These are phyloP conservation scores for Prillingera fragicola DNA, from an alignment of 1,284 basidiomycete species.

Conservation along the genomic window DNA sequence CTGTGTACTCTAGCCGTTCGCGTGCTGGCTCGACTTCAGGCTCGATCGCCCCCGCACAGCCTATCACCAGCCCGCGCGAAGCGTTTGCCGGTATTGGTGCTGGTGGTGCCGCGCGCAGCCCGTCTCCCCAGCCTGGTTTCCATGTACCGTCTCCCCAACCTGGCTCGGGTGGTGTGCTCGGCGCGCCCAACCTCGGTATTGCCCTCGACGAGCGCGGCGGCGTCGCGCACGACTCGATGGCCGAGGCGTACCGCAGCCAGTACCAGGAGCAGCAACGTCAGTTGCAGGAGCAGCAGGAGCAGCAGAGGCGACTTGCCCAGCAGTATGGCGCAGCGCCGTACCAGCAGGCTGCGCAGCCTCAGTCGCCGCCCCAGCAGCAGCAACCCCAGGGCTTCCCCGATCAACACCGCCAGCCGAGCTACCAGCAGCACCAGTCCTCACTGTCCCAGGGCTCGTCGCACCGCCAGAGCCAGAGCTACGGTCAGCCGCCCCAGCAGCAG, in stretches of 20 bases:
- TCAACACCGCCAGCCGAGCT: slow-evolving; percentile 11
- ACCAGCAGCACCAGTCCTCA: neutral
- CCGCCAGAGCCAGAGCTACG: slow-evolving; percentile 7
- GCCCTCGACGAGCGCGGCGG: slow-evolving; percentile 68
- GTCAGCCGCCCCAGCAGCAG: slow-evolving; percentile 8
- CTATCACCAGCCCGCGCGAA: slow-evolving; percentile 47
- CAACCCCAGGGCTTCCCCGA: slow-evolving; percentile 10
- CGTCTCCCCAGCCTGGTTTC: slow-evolving; percentile 58
- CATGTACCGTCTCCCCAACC: slow-evolving; percentile 39
- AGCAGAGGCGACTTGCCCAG: too few species aligned
- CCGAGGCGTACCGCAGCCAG: slow-evolving; percentile 51
- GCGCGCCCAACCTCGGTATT: slow-evolving; percentile 59
- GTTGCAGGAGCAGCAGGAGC: slow-evolving; percentile 29
- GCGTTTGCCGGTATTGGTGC: slow-evolving; percentile 75
- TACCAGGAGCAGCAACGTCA: slow-evolving; percentile 41
- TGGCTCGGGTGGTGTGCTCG: slow-evolving; percentile 21
- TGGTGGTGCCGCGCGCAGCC: slow-evolving; percentile 46
- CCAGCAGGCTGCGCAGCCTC: slow-evolving; percentile 4
- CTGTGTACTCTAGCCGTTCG: slow-evolving; percentile 37
- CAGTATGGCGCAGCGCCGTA: too few species aligned
- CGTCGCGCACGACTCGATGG: slow-evolving; percentile 75
- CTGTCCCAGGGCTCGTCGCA: neutral
- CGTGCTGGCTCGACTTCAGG: slow-evolving; percentile 29
- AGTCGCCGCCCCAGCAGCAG: slow-evolving; percentile 11
- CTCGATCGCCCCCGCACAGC: slow-evolving; percentile 20